Evolutionary conservation across 306 rosid genomes (phyloP).

Genomic region (Lupinus albus): DNA sequence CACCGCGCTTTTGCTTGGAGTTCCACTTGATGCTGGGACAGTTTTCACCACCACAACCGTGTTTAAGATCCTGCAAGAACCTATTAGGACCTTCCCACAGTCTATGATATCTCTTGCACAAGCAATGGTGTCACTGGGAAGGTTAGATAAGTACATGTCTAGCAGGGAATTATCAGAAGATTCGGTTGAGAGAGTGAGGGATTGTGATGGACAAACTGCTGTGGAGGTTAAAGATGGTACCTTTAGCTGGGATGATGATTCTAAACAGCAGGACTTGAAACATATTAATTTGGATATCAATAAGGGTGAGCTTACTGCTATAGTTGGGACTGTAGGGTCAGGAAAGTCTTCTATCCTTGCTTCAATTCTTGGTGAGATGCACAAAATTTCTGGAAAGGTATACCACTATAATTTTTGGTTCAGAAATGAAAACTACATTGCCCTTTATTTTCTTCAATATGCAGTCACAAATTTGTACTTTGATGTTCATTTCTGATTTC

Average conservation of each 20-base stretch:
- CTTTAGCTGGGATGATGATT: conserved; percentile 92
- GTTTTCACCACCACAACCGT: conserved; percentile 90
- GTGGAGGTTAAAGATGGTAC: conserved; percentile 71
- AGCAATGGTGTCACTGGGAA: conserved; percentile 83
- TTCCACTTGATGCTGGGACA: conserved; percentile 80
- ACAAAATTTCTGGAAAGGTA: conserved; percentile 77
- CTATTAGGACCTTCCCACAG: conserved; percentile 91
- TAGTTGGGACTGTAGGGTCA: conserved; percentile 91
- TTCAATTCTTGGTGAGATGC: conserved; percentile 94
- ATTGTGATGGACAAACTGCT: conserved; percentile 51
- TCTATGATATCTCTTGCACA: conserved; percentile 88
- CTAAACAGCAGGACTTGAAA: conserved; percentile 55
- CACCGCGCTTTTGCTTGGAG: conserved; percentile 68
- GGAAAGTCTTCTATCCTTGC: conserved; percentile 94
- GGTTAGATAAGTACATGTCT: conserved; percentile 78
- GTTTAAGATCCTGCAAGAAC: conserved; percentile 86
- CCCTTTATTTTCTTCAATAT: neutral
- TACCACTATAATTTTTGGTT: conserved; percentile 8
- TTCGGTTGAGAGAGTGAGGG: conserved; percentile 66
- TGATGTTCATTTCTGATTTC: conserved; percentile 14
- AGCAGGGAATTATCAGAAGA: conserved; percentile 64
- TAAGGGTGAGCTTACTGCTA: conserved; percentile 76
- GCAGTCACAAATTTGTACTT: conserved; percentile 9
- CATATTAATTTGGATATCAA: conserved; percentile 62
- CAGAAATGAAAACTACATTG: neutral